Conservation (phyloP, 805 yeast genomes). For the Metschnikowia gelsemii region DNA sequence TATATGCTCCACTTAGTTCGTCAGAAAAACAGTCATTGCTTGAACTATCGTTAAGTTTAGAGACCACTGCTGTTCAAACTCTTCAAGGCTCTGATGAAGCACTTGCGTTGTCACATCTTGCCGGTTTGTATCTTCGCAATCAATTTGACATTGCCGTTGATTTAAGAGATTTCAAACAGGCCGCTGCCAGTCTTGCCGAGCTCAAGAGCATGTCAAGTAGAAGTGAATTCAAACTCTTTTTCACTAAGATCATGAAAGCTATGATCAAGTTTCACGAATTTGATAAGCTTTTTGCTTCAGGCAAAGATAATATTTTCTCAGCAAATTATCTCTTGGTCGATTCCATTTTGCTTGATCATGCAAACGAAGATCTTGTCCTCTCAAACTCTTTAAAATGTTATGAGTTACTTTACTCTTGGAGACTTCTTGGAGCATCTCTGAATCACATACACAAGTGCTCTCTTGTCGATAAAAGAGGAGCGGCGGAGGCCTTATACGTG, state of each 20-base stretch:
- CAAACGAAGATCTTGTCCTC: slow-evolving; percentile 31
- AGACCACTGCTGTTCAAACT: slow-evolving; percentile 26
- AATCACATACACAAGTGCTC: neutral
- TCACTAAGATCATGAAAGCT: slow-evolving; percentile 29
- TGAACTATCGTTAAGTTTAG: slow-evolving; percentile 26
- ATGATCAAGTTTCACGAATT: slow-evolving; percentile 26
- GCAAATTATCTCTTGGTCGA: slow-evolving; percentile 34
- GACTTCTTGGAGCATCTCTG: slow-evolving; percentile 24
- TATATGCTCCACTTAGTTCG: neutral
- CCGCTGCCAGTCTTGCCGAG: slow-evolving; percentile 12
- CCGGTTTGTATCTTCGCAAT: slow-evolving; percentile 12
- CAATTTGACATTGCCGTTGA: slow-evolving; percentile 16
- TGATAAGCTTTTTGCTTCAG: slow-evolving; percentile 26
- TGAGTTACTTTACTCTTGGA: slow-evolving; percentile 43
- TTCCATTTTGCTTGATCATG: slow-evolving; percentile 31
- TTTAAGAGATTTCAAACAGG: slow-evolving; percentile 12
- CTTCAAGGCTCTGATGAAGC: slow-evolving; percentile 11
- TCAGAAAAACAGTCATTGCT: slow-evolving; percentile 4
- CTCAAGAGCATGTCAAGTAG: slow-evolving; percentile 8
- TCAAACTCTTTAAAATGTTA: slow-evolving; percentile 33
- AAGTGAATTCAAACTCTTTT: slow-evolving; percentile 17
- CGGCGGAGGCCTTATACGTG: slow-evolving; percentile 39
- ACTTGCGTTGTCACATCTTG: slow-evolving; percentile 3
- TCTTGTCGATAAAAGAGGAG: slow-evolving; percentile 41
- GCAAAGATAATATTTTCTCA: slow-evolving; percentile 21